Evolutionary conservation across 148 eudicot genomes (phyloP).

Genomic region (Limonium bicolor): DNA sequence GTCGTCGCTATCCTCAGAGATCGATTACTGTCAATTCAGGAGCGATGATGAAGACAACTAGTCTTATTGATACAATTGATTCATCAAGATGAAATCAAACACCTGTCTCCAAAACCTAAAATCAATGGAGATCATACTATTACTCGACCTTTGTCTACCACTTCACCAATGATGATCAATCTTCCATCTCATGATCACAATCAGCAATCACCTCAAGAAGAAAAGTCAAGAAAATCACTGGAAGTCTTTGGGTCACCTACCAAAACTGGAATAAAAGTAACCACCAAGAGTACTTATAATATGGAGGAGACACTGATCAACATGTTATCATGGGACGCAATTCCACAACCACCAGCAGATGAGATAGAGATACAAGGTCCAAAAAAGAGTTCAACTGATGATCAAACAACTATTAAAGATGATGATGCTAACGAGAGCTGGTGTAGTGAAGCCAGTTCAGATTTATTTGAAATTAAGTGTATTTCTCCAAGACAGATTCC

Average conservation of each 20-base stretch:
- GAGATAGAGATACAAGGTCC: constrained; percentile 6
- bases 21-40: too few relatives aligned
- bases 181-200: constrained; percentile 9
- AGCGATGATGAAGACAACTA: too few relatives aligned
- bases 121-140: too few relatives aligned
- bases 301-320: constrained; percentile 18
- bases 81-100: too few relatives aligned
- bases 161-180: constrained; percentile 7
- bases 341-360: constrained; percentile 16
- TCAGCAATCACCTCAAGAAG: constrained; percentile 6
- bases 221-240: constrained; percentile 16
- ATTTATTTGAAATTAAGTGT: constrained; percentile 55
- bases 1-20: too few relatives aligned
- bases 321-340: constrained; percentile 31
- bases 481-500: constrained; percentile 19
- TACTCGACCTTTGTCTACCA: constrained; percentile 1
- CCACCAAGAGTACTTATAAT: too few relatives aligned
- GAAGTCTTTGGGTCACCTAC: constrained; percentile 29
- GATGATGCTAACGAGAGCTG: constrained; percentile 17
- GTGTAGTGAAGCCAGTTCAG: constrained; percentile 53
- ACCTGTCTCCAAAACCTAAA: too few relatives aligned
- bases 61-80: too few relatives aligned
- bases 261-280: too few relatives aligned
- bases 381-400: too few relatives aligned
- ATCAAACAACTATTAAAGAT: too few relatives aligned